Evolutionary conservation across 371 early-diverging fungal genomes (phyloP).

Genomic region (Mucor saturninus): DNA sequence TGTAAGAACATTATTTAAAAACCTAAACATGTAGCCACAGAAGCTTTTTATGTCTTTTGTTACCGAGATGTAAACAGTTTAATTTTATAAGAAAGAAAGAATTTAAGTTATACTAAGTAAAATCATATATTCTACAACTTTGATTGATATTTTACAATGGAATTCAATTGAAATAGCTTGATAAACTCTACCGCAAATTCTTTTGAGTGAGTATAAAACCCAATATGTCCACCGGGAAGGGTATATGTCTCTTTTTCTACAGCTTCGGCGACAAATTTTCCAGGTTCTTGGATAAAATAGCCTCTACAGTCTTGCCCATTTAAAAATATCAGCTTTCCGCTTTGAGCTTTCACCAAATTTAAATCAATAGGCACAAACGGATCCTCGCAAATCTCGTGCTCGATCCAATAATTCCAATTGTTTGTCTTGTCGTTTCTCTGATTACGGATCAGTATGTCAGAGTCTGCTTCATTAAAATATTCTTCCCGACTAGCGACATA

Average conservation of each 20-base stretch:
- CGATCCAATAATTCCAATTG: neutral
- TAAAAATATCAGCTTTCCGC: too few species aligned
- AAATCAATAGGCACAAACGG: neutral
- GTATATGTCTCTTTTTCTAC: neutral
- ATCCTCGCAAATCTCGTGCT: neutral
- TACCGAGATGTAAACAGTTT: too few species aligned
- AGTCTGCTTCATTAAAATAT: neutral
- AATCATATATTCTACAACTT: too few species aligned
- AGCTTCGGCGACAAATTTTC: neutral
- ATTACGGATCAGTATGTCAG: neutral
- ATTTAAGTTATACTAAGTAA: too few species aligned
- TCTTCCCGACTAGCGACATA: neutral
- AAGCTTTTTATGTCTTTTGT: too few species aligned
- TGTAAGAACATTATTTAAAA: too few species aligned
- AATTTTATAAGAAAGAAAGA: too few species aligned
- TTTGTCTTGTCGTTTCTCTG: neutral
- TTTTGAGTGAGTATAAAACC: neutral
- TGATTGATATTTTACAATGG: too few species aligned
- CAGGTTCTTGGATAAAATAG: neutral
- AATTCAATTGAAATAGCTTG: neutral
- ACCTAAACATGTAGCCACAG: too few species aligned
- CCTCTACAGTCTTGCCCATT: too few species aligned
- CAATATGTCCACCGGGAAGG: neutral
- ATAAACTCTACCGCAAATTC: neutral
- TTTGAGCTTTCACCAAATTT: neutral